phyloP scores from a whole-genome alignment of 805 yeast genomes.

The Alloascoidea africana region DNA sequence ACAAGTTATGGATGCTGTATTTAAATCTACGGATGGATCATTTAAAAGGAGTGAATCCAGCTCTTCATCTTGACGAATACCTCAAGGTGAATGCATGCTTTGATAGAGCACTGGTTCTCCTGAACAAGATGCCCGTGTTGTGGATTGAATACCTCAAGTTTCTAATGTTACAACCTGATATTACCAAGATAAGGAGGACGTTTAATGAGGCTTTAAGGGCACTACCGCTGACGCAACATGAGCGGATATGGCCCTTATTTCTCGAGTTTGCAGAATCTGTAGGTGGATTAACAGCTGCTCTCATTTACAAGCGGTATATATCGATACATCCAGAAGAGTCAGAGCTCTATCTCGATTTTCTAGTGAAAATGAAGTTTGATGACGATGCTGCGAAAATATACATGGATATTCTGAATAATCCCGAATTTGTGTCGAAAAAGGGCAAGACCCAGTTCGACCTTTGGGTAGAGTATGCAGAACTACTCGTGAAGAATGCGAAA shows the following conservation, averaged over 20 bases:
- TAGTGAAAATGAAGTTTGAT: slow-evolving; percentile 12
- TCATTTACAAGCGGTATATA: slow-evolving; percentile 20
- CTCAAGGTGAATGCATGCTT: slow-evolving; percentile 26
- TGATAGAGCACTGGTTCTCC: slow-evolving; percentile 26
- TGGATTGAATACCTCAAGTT: slow-evolving; percentile 39
- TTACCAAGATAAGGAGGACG: slow-evolving; percentile 23
- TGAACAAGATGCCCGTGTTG: slow-evolving; percentile 29
- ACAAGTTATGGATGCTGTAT: slow-evolving; percentile 39
- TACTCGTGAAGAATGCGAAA: slow-evolving; percentile 17
- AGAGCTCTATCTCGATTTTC: slow-evolving; percentile 13
- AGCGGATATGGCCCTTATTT: slow-evolving; percentile 38
- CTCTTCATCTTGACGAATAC: slow-evolving; percentile 18
- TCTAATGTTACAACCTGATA: slow-evolving; percentile 19
- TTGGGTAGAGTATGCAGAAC: slow-evolving; percentile 29
- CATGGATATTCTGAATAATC: slow-evolving; percentile 18
- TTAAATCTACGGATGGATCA: slow-evolving; percentile 24
- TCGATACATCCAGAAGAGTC: slow-evolving; percentile 11
- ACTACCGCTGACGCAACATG: slow-evolving; percentile 38
- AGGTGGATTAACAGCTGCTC: slow-evolving; percentile 25
- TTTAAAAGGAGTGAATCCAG: slow-evolving; percentile 15
- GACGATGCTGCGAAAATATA: slow-evolving; percentile 19
- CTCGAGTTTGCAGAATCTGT: slow-evolving; percentile 28
- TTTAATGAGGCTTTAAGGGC: slow-evolving; percentile 35
- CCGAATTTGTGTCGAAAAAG: slow-evolving; percentile 19
- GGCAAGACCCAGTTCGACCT: slow-evolving; percentile 31